Evolutionary conservation across 768 basidiomycete genomes (phyloP), one percentile per base, ranked within the genome.

Genomic region (Gyrodon lividus): DNA sequence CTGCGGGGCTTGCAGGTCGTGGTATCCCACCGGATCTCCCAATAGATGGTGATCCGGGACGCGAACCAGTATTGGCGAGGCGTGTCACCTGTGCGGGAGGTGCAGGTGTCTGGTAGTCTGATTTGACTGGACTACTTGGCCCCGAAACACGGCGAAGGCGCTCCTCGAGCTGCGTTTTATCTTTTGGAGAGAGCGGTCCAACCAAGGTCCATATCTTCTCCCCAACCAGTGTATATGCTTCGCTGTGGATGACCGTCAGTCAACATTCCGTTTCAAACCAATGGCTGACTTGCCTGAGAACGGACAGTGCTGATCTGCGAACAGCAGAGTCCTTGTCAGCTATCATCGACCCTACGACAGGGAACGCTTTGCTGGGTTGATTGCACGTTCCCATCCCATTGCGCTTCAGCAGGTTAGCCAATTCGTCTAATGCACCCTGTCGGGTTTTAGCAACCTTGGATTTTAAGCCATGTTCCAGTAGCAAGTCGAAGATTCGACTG

Each of bases 401-500:
- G 44, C 85, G 83, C 60, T 87, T 91, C 56, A 96, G 71, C 28
- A 97, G 75, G 31, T 74, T 74, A 4, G 80, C 84, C 47, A 96
- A 72, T 63, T 95, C 93, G 55, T 96, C 93, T 41, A 95, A 72
- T 17, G 87, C 77, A 12, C 92, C 90, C 69, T 92, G 89, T 12
- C 95, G 83, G 10, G 92, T 91, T 70, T 95, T 94, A 3, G 93
- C 87, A 16, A 93, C 89, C 69, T 95, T 95, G 16, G 89, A 87
- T 66, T 85, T 88, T 38, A 95, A 70, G 14, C 97, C 96, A 63
- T 95, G 81, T 34, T 97, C 92, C 10, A 97, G 77, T 6, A 98
- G 72, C 13, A 92, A 69, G 62, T 90, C 87, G 67, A 97, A 95
- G 28, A 98, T 76, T 35, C 94, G 86, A 60, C 94, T 97, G 61